Evolutionary conservation across 768 basidiomycete species (phyloP), one percentile per base, ranked within the genome.

Genomic region (Boletus subcaerulescens): DNA sequence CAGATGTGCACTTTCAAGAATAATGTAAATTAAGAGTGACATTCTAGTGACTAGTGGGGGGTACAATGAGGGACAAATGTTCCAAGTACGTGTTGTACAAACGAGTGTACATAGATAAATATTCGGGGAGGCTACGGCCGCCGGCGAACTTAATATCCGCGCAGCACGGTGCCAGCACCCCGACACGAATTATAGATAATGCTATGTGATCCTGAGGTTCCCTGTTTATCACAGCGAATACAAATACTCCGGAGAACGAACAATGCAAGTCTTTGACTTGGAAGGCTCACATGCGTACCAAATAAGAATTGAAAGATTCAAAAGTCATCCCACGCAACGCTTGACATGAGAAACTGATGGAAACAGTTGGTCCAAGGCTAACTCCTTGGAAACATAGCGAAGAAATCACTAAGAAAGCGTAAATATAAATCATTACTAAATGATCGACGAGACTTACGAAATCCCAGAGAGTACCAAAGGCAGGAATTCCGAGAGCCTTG

Each of bases 391-490:
- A 38, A 33, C 55, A 48, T 49, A 41, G 38, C 32, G 9, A 39
- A 51, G 29, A 49, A 48, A 49, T 72, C 57, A 72, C 71, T 72
- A 18, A 15, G 7, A 52, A 45, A 26, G 22, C 4, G 12, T 53
- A 32, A 53, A 29, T 33, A 48, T 63, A 26, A 9, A 39, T 39
- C n/a, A 40, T 40, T 11, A 36, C n/a, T 20, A 13, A 53, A 38
- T 43, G 55, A 50, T 47, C 49, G 56, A 54, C 39, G 17, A 12
- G 32, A 65, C 63, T 64, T 64, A 72, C 79, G 71, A 87, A 87
- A 70, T 87, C 86, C 85, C 86, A 87, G 29, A 87, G 74, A 14
- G 86, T 86, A 53, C 85, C 86, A 60, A 84, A 84, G 42, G 79
- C 80, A 40, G 85, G 85, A 61, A 86, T 86, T 24, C 82, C 82